Percentiles rank a stretch among this genome's conserved stretches.
Conservation (phyloP, 1,139 yeast genomes). For the Groenewaldozyma auringiensis region DNA sequence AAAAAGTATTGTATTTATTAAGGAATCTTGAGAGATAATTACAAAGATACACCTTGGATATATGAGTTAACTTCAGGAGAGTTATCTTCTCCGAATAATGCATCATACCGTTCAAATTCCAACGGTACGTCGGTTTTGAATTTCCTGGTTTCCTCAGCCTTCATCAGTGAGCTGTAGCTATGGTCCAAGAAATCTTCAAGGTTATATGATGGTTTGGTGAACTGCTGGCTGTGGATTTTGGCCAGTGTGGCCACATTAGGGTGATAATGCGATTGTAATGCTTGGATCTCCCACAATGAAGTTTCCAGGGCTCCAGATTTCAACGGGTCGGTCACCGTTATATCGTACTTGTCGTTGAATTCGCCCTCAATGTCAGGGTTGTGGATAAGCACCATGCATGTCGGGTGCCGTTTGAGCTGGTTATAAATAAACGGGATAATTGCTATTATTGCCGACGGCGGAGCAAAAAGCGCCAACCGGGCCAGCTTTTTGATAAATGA, state of each 20-base stretch:
- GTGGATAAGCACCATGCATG: slow-evolving; percentile 87
- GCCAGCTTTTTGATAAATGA: slow-evolving; percentile 82
- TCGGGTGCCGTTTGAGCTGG: slow-evolving; percentile 80
- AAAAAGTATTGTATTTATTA: slow-evolving; percentile 31
- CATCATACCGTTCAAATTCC: slow-evolving; percentile 60
- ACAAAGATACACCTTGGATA: slow-evolving; percentile 7
- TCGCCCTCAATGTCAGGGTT: slow-evolving; percentile 33
- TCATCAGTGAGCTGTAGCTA: slow-evolving; percentile 68
- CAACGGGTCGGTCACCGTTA: slow-evolving; percentile 61
- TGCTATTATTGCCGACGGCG: slow-evolving; percentile 85
- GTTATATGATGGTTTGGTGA: slow-evolving; percentile 76
- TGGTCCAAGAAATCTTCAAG: slow-evolving; percentile 94
- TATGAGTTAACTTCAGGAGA: slow-evolving; percentile 8
- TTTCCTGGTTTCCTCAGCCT: slow-evolving; percentile 64
- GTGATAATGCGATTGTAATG: slow-evolving; percentile 81
- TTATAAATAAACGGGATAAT: slow-evolving; percentile 89
- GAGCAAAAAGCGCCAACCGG: slow-evolving; percentile 65
- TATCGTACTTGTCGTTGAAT: slow-evolving; percentile 61
- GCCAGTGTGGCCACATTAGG: slow-evolving; percentile 94
- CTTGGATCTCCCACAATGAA: slow-evolving; percentile 86
- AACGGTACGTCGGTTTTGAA: slow-evolving; percentile 67
- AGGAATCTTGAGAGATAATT: slow-evolving; percentile 10
- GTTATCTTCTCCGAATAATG: slow-evolving; percentile 31
- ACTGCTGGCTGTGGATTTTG: slow-evolving; percentile 80
- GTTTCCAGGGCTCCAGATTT: slow-evolving; percentile 73